Base-by-base conservation (phyloP, 208 protist species). In the Acanthamoeba triangularis region DNA sequence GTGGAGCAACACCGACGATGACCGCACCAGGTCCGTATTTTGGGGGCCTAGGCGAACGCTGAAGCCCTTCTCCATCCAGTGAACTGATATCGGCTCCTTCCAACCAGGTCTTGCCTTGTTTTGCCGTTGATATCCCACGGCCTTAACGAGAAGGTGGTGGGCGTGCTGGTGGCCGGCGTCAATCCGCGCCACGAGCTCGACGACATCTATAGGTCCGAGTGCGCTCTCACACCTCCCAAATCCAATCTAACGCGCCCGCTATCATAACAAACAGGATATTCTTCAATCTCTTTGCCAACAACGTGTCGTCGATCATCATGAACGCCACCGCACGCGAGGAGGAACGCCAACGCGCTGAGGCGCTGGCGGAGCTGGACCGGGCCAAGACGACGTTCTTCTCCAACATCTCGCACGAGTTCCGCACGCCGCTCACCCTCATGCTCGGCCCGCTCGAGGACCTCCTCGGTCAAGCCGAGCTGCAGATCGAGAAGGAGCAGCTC, bases 321-420 rank as follows among this genome's bases (percentile, higher is more conserved):
- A 74, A 76, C 25, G 87, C 44, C 18, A 93, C 37, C 16, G 56
- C 87, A 7, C 65, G 65, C 47, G 87, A 93, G 61, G 87, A 93
- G 35, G 87, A 93, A 28, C 52, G 44, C 0, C 6, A 93, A 47
- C 18, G 87, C 18, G 18, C 61, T 3, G 87, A 93, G 61, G 85
- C 93, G 14, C 76, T 96, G 30, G 95, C 95, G 0, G 93, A 96
- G n/a, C 49, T 96, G 35, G 95, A 96, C 25, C 35, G 93, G 54
- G 87, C 91, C n/a, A 96, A 96, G 61, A 96, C 92, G 8, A 76
- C n/a, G 1, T 96, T 96, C n/a, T 96, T 96, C 61, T 94, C 69
- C 37, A 96, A 96, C 37, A 95, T 96, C 37, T 93, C 69, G 3
- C 95, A 96, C 65, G 92, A 96, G 56, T 95, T 96, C 33, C 30